Evolutionary conservation across 2,329 filamentous ascomycete species (phyloP).

Genomic region (Epichloe sylvatica): DNA sequence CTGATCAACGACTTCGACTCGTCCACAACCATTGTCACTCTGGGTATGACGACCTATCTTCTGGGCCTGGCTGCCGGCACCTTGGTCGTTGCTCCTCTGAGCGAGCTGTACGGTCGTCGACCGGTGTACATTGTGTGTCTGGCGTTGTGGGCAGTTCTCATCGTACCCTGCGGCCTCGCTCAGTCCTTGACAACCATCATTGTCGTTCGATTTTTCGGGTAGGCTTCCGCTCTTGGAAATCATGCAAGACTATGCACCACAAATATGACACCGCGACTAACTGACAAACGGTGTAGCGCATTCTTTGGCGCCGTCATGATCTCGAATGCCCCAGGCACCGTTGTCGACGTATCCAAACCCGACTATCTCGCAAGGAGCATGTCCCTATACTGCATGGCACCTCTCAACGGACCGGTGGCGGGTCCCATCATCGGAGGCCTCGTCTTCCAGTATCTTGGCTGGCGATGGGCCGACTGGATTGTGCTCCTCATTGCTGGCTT

Average conservation of each 20-base stretch:
- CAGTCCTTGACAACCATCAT: conserved; percentile 54
- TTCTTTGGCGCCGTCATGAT: conserved; percentile 63
- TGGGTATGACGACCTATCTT: conserved; percentile 69
- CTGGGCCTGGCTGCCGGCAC: conserved; percentile 59
- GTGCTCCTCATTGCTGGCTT: conserved; percentile 56
- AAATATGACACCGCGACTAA: too few species aligned
- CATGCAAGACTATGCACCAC: too few species aligned
- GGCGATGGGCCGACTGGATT: conserved; percentile 81
- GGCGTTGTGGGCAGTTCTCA: conserved; percentile 48
- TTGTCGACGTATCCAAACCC: conserved; percentile 71
- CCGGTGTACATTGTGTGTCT: conserved; percentile 58
- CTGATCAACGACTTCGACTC: conserved; percentile 54
- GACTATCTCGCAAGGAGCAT: conserved; percentile 70
- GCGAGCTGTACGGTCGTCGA: conserved; percentile 53
- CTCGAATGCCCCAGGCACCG: conserved; percentile 66
- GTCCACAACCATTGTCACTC: conserved; percentile 46
- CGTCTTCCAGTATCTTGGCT: conserved; percentile 54
- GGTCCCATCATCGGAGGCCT: conserved; percentile 57
- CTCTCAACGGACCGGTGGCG: conserved; percentile 56
- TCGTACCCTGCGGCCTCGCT: conserved; percentile 59
- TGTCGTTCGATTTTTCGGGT: conserved; percentile 61
- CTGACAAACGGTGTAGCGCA: conserved; percentile 8
- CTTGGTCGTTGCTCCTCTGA: conserved; percentile 59
- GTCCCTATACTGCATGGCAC: conserved; percentile 56
- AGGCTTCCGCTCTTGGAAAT: conserved; percentile 11